Base-by-base conservation (phyloP, 305 asterid species). In the Plantago rigida region DNA sequence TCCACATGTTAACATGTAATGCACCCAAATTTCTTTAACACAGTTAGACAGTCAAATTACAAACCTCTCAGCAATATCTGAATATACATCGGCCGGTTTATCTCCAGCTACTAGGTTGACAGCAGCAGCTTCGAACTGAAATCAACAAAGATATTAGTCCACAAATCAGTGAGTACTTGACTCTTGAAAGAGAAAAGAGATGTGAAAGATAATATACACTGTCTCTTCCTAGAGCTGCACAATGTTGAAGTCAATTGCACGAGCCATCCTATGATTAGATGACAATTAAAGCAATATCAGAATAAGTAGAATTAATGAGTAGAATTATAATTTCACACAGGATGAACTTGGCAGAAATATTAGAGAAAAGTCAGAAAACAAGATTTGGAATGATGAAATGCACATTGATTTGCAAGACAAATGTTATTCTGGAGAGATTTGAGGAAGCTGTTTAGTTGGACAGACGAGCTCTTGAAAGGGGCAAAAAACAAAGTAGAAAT, bases 231-330 rank as follows among this genome's bases (percentile, higher is more conserved):
- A 90, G 83, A 75, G 97, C 96, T 28, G 97, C 96, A 78, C 87
- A 90, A 76, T 90, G 97, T 73, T 90, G 97, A 54, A 90, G 78
- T 62, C 97, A 96, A 68, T 90, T 90, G 89, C 97, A 90, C 6
- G 97, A 90, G 44, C 97, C 97, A 81, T 90, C 97, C 97, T 90
- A 68, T 17, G 17, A 68, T 26, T 53, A 69, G 47, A 52, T 51
- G 36, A 28, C 47, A 44, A 47, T 39, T 10, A 15, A 56, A 69
- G 63, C 34, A 77, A 47, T 44, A 54, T 46, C 17, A 28, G 52
- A 29, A 62, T 44, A 1, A 62, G 7, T 29, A 22, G 7, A 55
- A n/a, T n/a, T n/a, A n/a, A 68, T 9, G 51, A 14, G 26, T 51
- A 39, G 63, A 63, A 12, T 13, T 51, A 22, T 47, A 59, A 47